Evolutionary conservation across 2,329 filamentous ascomycete genomes (phyloP), one percentile per base, ranked within the genome.

Genomic region (Diaporthe aspalathi): DNA sequence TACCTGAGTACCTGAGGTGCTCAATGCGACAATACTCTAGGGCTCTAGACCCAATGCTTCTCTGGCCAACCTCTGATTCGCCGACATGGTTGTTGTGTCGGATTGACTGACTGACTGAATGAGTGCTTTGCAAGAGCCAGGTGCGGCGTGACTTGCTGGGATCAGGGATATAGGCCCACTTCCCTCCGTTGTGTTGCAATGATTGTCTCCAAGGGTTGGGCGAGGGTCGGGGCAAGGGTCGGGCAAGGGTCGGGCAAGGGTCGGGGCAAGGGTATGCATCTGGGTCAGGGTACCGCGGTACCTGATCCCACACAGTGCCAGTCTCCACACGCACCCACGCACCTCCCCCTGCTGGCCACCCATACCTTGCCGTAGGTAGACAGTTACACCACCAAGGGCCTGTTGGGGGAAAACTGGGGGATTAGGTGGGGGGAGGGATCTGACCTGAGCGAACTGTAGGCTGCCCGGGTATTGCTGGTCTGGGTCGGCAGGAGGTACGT

Each of bases 101-200:
- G n/a, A n/a, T n/a, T n/a, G n/a, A n/a, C n/a, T n/a, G n/a, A n/a
- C n/a, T n/a, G 32, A 62, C 56, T 45, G 49, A 32, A 5, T 32
- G 32, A 32, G 32, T 5, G 5, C 5, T 8, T 8, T 47, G 43
- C 66, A 50, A 52, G 49, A 47, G 53, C 27, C 35, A 68, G 29
- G 27, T 35, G 67, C 67, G 53, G 53, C 67, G 53, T 68, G 53
- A 68, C 43, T 47, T 49, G 43, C 67, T 38, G 67, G 67, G 67
- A 68, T 40, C 67, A 68, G 67, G 67, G 43, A 17, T 9, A 17
- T 12, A 68, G 53, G 12, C 27, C 67, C 43, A 56, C 54, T 12
- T 9, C 9, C 35, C 35, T 38, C 35, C 35, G 35, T 38, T 8
- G 35, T 38, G 35, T 20, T n/a, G 47, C 24, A 50, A 20, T 29